Conservation (phyloP, 2,329 filamentous ascomycete genomes). For the Penicillium psychrosexuale region DNA sequence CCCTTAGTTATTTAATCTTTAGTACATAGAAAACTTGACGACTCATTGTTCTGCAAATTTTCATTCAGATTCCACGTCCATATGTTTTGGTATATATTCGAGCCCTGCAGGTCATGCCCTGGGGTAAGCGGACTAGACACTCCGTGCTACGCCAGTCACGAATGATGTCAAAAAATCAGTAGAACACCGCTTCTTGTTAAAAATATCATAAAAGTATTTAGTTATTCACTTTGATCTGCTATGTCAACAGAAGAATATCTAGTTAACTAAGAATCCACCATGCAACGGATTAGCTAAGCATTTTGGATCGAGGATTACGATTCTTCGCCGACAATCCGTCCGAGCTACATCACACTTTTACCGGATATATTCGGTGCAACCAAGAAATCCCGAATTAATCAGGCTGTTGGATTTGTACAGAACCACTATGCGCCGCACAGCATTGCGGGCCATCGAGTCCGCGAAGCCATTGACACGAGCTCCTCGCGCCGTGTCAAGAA, state of each 20-base stretch:
- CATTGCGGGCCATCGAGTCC: conserved; percentile 40
- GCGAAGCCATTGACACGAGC: conserved; percentile 35
- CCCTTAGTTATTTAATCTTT: conserved; percentile 15
- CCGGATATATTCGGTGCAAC: conserved; percentile 14
- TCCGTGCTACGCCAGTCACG: neutral
- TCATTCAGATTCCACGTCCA: too few species aligned
- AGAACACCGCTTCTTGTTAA: neutral
- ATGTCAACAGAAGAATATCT: neutral
- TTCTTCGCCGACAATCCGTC: conserved; percentile 16
- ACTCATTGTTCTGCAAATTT: too few species aligned
- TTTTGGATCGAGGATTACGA: conserved; percentile 20
- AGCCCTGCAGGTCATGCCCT: too few species aligned
- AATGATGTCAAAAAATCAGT: neutral
- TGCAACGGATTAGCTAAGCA: conserved; percentile 32
- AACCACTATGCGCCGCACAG: conserved; percentile 40
- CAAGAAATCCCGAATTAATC: neutral
- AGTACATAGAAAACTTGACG: neutral
- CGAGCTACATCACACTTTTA: conserved; percentile 10
- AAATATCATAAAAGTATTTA: neutral
- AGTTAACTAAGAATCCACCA: neutral
- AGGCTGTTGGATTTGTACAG: neutral
- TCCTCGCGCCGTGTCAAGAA: conserved; percentile 35
- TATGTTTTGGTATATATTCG: neutral
- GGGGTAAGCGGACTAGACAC: conserved; percentile 8
- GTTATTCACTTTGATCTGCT: neutral